Percentiles rank a stretch among this genome's conserved stretches.
Conservation (phyloP, 768 basidiomycete species). For the Hygrocybe coccinea region DNA sequence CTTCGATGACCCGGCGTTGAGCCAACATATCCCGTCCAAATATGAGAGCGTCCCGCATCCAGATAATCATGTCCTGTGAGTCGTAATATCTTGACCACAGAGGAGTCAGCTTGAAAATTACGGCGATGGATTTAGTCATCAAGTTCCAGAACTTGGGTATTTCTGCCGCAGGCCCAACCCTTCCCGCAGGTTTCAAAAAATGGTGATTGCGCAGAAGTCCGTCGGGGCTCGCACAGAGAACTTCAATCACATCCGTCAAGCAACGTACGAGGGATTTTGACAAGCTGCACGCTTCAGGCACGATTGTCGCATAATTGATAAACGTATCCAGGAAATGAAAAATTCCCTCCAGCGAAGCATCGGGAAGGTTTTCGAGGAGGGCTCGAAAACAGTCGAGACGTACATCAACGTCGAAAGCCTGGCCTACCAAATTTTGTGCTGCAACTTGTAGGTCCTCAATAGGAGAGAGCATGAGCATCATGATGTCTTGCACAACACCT, state of each 20-base stretch:
- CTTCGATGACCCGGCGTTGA: conserved; percentile 76
- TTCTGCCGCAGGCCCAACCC: conserved; percentile 43
- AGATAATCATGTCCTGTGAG: conserved; percentile 80
- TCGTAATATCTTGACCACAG: conserved; percentile 79
- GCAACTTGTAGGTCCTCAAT: conserved; percentile 66
- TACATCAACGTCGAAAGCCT: conserved; percentile 85
- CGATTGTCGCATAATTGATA: conserved; percentile 49
- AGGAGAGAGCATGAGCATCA: conserved; percentile 77
- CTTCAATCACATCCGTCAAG: conserved; percentile 88
- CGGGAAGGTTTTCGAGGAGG: conserved; percentile 63
- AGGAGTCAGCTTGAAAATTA: conserved; percentile 82
- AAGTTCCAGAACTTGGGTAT: conserved; percentile 74
- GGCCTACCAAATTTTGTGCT: conserved; percentile 73
- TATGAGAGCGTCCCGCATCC: conserved; percentile 98
- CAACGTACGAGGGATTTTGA: conserved; percentile 89
- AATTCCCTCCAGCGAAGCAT: conserved; percentile 65
- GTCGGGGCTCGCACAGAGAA: conserved; percentile 67
- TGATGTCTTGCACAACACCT: conserved; percentile 54
- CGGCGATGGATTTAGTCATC: conserved; percentile 73
- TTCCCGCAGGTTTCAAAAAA: conserved; percentile 46
- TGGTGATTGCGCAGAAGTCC: conserved; percentile 58
- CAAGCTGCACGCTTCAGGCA: conserved; percentile 84
- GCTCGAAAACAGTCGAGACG: conserved; percentile 84
- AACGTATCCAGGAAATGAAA: conserved; percentile 65
- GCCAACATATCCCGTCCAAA: conserved; percentile 84